phyloP scores from a whole-genome alignment of 164 flowering plant genomes.

The Litsea cubeba region DNA sequence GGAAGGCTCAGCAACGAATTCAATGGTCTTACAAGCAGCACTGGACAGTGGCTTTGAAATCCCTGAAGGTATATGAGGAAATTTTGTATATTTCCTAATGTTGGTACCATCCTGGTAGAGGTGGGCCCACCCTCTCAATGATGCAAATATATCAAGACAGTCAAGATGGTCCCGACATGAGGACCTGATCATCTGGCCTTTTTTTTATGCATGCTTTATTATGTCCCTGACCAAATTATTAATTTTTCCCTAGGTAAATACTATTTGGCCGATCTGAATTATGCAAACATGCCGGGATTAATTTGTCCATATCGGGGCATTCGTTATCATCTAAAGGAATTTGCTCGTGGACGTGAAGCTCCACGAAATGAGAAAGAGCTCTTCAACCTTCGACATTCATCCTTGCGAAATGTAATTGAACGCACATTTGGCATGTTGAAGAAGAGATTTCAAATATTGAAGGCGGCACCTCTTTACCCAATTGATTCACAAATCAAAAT shows the following conservation, averaged over 20 bases:
- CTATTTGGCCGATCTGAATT: background rate
- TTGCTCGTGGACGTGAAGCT: background rate
- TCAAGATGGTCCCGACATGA: too few relatives aligned
- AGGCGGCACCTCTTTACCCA: background rate
- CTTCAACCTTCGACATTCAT: slow-evolving; percentile 3
- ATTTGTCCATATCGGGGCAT: slow-evolving; percentile 1
- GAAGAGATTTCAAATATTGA: slow-evolving; percentile 5
- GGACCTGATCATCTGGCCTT: too few relatives aligned
- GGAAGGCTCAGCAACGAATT: background rate
- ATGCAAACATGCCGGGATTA: background rate
- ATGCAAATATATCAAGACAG: too few relatives aligned
- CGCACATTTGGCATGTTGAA: background rate
- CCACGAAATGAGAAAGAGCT: slow-evolving; percentile 1
- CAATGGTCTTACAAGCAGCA: background rate
- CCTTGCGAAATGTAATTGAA: background rate
- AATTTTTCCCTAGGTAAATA: background rate
- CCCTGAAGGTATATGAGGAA: background rate
- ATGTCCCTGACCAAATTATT: too few relatives aligned
- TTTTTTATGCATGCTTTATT: too few relatives aligned
- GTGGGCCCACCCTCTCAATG: too few relatives aligned
- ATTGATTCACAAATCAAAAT: slow-evolving; percentile 2
- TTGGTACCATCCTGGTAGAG: too few relatives aligned
- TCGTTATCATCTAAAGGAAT: background rate
- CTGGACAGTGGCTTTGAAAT: background rate
- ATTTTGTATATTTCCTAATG: background rate